Conservation (phyloP, 2,329 filamentous ascomycete genomes). For the Diaporthe citrichinensis region DNA sequence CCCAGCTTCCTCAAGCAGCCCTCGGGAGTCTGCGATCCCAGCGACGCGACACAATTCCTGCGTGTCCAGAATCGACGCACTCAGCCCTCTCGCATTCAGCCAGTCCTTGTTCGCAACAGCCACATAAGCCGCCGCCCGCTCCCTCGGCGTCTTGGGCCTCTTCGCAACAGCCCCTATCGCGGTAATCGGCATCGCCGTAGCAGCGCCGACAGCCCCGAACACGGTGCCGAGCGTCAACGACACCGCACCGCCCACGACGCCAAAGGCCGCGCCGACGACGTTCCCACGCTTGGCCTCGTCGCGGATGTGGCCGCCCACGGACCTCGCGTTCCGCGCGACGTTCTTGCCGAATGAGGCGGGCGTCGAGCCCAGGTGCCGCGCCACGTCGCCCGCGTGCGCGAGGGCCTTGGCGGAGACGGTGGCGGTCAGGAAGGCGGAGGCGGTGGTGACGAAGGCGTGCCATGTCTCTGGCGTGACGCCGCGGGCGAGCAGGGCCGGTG, state of each 20-base stretch:
- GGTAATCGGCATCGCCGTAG: constrained; percentile 51
- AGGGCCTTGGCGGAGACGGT: constrained; percentile 26
- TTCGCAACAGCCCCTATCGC: constrained; percentile 52
- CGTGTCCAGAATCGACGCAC: constrained; percentile 54
- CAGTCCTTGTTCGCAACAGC: constrained; percentile 60
- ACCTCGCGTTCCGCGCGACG: constrained; percentile 54
- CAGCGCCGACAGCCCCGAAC: constrained; percentile 53
- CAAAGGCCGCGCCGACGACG: constrained; percentile 54
- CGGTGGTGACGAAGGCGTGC: constrained; percentile 24
- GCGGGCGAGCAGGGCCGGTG: constrained; percentile 54
- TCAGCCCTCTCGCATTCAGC: constrained; percentile 56
- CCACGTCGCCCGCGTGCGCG: constrained; percentile 58
- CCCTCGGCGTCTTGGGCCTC: constrained; percentile 57
- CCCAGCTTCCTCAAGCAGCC: neutral
- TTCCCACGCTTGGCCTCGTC: constrained; percentile 56
- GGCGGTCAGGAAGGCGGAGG: constrained; percentile 21
- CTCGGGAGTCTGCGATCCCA: neutral
- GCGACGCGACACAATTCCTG: neutral
- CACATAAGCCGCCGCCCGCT: constrained; percentile 58
- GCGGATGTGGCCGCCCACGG: constrained; percentile 53
- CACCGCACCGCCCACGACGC: constrained; percentile 55
- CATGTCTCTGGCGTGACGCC: constrained; percentile 42
- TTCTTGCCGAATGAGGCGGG: constrained; percentile 55
- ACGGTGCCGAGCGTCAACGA: constrained; percentile 56
- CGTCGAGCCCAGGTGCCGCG: constrained; percentile 51